Conservation (phyloP, 768 basidiomycete species). For the Clitopilus passeckerianus region DNA sequence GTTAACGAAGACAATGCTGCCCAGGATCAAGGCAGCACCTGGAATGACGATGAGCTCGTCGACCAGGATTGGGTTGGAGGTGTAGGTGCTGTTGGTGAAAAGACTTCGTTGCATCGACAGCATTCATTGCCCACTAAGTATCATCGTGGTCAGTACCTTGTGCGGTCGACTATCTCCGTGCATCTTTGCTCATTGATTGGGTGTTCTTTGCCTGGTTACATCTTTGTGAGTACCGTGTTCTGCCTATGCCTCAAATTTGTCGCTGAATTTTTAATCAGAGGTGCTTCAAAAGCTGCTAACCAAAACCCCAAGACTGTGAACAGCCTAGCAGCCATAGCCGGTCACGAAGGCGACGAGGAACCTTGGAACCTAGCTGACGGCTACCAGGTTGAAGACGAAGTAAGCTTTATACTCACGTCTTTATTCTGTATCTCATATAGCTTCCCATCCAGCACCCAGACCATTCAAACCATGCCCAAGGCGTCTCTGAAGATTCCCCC, state of each 20-base stretch:
- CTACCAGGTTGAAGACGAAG: constrained; percentile 64
- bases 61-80: constrained; percentile 80
- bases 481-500: constrained; percentile 46
- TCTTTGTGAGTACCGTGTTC: constrained; percentile 11
- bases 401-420: constrained; percentile 20
- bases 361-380: constrained; percentile 72
- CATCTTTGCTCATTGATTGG: constrained; percentile 2
- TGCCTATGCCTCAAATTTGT: neutral
- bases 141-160: constrained; percentile 53
- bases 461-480: constrained; percentile 38
- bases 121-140: constrained; percentile 78
- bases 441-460: constrained; percentile 19
- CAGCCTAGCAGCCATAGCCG: constrained; percentile 80
- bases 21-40: constrained; percentile 41
- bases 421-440: constrained; percentile 9
- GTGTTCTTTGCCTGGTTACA: constrained; percentile 4
- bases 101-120: constrained; percentile 74
- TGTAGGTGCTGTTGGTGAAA: constrained; percentile 81
- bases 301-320: constrained; percentile 72
- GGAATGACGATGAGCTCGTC: constrained; percentile 75
- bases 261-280: constrained; percentile 15
- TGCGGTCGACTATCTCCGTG: constrained; percentile 2
- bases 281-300: constrained; percentile 50
- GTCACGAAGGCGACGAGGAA: constrained; percentile 85
- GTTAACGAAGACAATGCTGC: constrained; percentile 37